Base-by-base conservation (phyloP, 2,329 filamentous ascomycete species). In the Venturia asperata region DNA sequence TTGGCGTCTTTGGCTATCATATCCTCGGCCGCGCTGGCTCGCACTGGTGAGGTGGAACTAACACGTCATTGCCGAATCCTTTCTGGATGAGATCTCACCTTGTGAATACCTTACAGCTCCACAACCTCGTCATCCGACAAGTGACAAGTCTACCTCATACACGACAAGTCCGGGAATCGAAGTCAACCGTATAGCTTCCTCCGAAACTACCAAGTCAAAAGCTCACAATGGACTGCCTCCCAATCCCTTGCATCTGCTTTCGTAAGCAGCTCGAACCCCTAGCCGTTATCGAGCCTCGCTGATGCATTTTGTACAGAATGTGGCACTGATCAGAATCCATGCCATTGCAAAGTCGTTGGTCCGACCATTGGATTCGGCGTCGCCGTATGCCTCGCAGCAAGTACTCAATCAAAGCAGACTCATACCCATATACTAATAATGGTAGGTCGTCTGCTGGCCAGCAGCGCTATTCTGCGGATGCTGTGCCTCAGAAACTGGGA, bases 401-500 rank as follows among this genome's bases (percentile, higher is more conserved):
- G 79, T 75, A 65, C 58, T n/a, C 30, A 37, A n/a, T 47, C 24
- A 63, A 62, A 43, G 62, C 39, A 61, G 65, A 39, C 37, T 65
- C 30, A 11, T 24, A 21, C 5, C 2, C 13, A 7, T 49, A 34
- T 15, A 21, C 19, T 41, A 65, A 61, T 15, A 56, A 60, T 3
- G 63, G 47, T 64, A 83, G 81, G 72, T 83, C 17, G 68, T 84
- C 41, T 84, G 82, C 67, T 85, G 81, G 77, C 83, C 82, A 2
- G 81, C 79, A 5, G 79, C 81, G 0, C 72, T 85, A 27, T 77
- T 85, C 61, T 84, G 82, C 72, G 81, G 82, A n/a, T 84, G 82
- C 70, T 82, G 81, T 68, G 77, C 78, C 49, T 83, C 82, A 1
- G 77, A 84, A 69, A 76, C 75, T 0, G 83, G 83, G 30, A 82